Base-by-base conservation (phyloP, 129 eudicot species). In the Ambrosia trifida region DNA sequence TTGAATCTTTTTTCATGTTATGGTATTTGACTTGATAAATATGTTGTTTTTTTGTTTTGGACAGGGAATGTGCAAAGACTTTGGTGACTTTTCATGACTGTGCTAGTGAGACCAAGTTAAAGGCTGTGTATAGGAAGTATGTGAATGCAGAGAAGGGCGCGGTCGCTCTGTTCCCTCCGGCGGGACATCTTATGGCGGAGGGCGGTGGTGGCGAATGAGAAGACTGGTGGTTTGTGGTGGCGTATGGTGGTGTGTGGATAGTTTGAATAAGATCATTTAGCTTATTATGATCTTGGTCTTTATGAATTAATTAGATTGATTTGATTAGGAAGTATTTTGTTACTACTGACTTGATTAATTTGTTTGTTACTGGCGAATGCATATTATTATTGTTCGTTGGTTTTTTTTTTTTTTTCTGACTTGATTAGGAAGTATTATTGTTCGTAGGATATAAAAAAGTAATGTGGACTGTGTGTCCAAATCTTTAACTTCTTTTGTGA, bases 31-130 rank as follows among this genome's bases (percentile, higher is more conserved):
- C 20, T 17, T 19, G 1, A 10, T 13, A 3, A 44, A 38, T 28
- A 11, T 18, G 30, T 9, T 24, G 0, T 5, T 40, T 52, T 19
- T 52, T 66, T 40, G 44, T 40, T 40, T 58, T 72, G 51, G 30
- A 54, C 74, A 86, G 91, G 86, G 86, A 81, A 9, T 84, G 92
- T 66, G 89, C 83, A 12, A 86, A 76, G 76, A 66, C 52, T 71
- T 76, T 86, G 84, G 79, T 83, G 19, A 69, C 38, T n/a, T 81
- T 66, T 65, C 91, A 86, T 49, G 78, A 73, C 2, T 68, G 78
- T 66, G 80, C 79, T 64, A 77, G 81, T 40, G 88, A 86, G 45
- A 83, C 66, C 7, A 81, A 72, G 65, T 80, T 84, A 35, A 81
- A 76, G 75, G 86, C 86, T 31, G 92, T 87, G 19, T 73, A 70